Evolutionary conservation across 108 stramenopile genomes (phyloP).

Genomic region (Conticribra weissflogii): DNA sequence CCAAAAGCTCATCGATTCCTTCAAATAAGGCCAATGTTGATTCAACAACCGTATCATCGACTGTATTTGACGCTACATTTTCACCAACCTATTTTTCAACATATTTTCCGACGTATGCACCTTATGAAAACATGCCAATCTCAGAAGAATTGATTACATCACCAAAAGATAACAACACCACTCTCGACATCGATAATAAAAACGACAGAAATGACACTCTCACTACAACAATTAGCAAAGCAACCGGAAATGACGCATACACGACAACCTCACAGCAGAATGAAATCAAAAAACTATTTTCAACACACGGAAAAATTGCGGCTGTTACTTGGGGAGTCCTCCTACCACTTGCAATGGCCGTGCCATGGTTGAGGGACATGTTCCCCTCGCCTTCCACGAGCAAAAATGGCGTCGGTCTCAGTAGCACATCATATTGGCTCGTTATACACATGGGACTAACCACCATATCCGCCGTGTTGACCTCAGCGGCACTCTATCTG

Average conservation of each 20-base stretch:
- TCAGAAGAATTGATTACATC: neutral
- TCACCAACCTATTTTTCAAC: neutral
- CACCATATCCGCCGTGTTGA: neutral
- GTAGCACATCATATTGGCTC: conserved; percentile 1
- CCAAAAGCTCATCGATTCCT: neutral
- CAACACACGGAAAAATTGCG: conserved; percentile 13
- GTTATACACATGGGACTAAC: conserved; percentile 8
- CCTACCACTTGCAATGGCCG: conserved; percentile 18
- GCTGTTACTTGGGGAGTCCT: conserved; percentile 7
- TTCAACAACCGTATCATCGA: no score
- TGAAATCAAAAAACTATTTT: conserved; percentile 15
- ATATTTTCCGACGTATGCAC: neutral
- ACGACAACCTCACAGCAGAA: neutral
- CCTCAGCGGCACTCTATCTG: conserved; percentile 9
- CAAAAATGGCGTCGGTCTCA: neutral
- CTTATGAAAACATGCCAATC: neutral
- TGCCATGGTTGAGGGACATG: conserved; percentile 14
- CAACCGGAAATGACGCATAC: conserved; percentile 1
- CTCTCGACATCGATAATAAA: neutral
- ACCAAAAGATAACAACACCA: neutral
- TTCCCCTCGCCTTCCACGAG: neutral
- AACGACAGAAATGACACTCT: conserved; percentile 3
- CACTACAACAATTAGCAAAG: neutral
- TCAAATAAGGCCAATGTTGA: neutral
- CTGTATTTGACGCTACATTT: neutral